Evolutionary conservation across 164 flowering plant species (phyloP), one percentile per base, ranked within the genome.

Genomic region (Akebia trifoliata): DNA sequence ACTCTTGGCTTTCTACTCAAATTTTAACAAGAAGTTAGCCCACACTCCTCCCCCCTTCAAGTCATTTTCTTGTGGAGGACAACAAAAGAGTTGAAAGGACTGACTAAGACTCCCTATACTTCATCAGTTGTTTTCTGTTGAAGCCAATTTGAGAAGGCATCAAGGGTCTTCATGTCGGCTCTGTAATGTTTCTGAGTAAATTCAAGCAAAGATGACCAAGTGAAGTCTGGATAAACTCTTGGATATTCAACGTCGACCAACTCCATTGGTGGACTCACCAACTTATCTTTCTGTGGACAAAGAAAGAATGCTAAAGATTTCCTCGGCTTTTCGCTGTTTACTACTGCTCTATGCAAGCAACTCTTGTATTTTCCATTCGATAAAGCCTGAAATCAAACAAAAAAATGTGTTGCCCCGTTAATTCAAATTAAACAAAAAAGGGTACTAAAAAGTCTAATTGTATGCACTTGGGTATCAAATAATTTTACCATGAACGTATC

Each of bases 111-210:
- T 56, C 18, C 52, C 37, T 49, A 26, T 49, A 26, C 35, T 53
- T 21, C 8, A n/a, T 24, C 52, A 58, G 52, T 47, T 52, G 42
- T 34, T 52, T 52, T 44, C 8, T 60, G 63, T 29, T 74, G 76
- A 66, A 83, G 60, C 96, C 96, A 86, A 11, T 73, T 62, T 7
- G 90, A 53, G 81, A 88, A 88, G 8, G 39, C 68, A 34, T 76
- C 67, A 12, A 88, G 83, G 0, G 93, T 88, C 25, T 74, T 84
- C 81, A 78, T 77, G 66, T 89, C 93, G 40, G 93, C 85, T 59
- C 93, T 79, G 76, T 89, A 83, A 62, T 86, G 87, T 71, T 84
- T 86, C 67, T 89, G 93, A 0, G 96, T 89, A 68, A 86, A 89
- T 34, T 82, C 81, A 2, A 81, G 81, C 11, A 89, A 62, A 43